A percentile compares a stretch with the other conserved stretches of the same genome.
Conservation (phyloP, 1,284 basidiomycete genomes). For the Trametes pubescens region DNA sequence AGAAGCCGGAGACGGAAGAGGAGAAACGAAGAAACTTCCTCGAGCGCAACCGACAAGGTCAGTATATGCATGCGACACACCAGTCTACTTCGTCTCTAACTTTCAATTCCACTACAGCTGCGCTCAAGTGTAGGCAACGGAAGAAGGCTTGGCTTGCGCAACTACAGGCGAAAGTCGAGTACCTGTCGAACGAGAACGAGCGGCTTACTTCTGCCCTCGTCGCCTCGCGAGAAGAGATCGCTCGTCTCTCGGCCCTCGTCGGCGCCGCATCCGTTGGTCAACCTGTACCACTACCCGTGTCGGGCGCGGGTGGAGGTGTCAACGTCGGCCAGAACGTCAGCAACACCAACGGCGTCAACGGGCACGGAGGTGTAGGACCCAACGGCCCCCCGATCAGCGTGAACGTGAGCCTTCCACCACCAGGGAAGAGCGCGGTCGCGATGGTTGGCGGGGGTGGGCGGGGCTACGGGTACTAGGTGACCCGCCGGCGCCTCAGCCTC, state of each 20-base stretch:
- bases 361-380: conserved; percentile 20
- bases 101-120: conserved; percentile 62
- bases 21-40: conserved; percentile 95
- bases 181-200: conserved; percentile 91
- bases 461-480: conserved; percentile 41
- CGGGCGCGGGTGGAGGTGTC: conserved; percentile 22
- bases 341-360: conserved; percentile 37
- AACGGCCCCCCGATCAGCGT: conserved; percentile 51
- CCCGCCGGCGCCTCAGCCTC: conserved; percentile 53
- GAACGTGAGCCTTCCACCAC: conserved; percentile 50
- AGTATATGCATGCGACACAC: conserved; percentile 28
- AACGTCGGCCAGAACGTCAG: conserved; percentile 28
- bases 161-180: conserved; percentile 94
- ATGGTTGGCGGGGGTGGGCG: conserved; percentile 39
- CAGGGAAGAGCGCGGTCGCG: conserved; percentile 38
- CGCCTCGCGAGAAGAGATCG: conserved; percentile 80
- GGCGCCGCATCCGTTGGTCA: conserved; percentile 62
- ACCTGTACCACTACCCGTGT: conserved; percentile 36
- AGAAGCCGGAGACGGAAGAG: conserved; percentile 93
- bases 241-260: conserved; percentile 76
- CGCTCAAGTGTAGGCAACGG: conserved; percentile 97
- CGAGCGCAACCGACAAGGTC: conserved; percentile 94
- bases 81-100: conserved; percentile 12
- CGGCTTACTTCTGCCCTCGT: conserved; percentile 84
- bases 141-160: conserved; percentile 98